These are phyloP conservation scores for Pulicaria dysenterica DNA, from an alignment of 129 eudicot genomes.

Conservation along the genomic window DNA sequence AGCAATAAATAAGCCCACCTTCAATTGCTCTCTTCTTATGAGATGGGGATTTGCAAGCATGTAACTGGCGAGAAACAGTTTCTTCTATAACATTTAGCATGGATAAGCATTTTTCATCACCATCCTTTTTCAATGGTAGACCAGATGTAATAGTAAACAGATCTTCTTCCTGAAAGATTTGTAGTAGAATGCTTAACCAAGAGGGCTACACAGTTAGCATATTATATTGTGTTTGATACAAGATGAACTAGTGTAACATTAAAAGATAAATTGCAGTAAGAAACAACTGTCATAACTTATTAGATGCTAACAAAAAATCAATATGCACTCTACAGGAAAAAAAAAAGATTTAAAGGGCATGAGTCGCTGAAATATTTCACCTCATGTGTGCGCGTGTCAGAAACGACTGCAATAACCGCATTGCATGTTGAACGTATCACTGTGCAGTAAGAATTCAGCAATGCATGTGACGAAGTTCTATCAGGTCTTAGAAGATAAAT, in stretches of 20 bases:
- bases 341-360: neutral
- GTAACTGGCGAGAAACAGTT: conserved; percentile 81
- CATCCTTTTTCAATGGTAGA: conserved; percentile 72
- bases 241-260: neutral
- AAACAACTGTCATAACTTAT: too few species aligned
- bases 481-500: conserved; percentile 83
- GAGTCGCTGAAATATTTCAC: conserved; percentile 52
- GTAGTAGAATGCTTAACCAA: conserved; percentile 17
- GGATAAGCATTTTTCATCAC: conserved; percentile 88
- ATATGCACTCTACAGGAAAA: conserved; percentile 6
- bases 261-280: too few species aligned
- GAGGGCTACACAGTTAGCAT: neutral
- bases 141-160: conserved; percentile 85
- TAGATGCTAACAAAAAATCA: neutral
- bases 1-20: conserved; percentile 45
- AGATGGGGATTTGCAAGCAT: conserved; percentile 80
- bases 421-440: conserved; percentile 80
- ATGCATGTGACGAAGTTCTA: conserved; percentile 82
- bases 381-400: conserved; percentile 96
- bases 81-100: conserved; percentile 86
- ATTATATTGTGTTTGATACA: neutral
- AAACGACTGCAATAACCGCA: conserved; percentile 76
- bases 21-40: conserved; percentile 70
- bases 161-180: conserved; percentile 79
- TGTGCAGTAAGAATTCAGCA: conserved; percentile 83